Evolutionary conservation across 2,329 filamentous ascomycete species (phyloP), one percentile per base, ranked within the genome.

Genomic region (Berkeleyomyces rouxiae): DNA sequence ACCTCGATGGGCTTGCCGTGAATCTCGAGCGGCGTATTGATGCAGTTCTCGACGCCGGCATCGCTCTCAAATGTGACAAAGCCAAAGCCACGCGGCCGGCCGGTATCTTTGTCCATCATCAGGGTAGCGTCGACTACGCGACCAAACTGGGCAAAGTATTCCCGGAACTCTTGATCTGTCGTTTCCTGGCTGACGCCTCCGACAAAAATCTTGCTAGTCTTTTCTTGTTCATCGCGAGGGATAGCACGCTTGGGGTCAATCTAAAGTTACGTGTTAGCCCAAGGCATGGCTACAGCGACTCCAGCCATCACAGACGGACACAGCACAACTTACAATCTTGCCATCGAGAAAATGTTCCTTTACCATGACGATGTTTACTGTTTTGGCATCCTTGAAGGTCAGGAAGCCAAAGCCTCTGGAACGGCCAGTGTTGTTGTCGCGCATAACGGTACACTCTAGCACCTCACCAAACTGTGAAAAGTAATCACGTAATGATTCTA

Each of bases 91-190:
- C 93, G 82, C 2, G 93, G 93, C 47, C 93, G 84, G n/a, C 93
- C 93, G 0, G 93, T 99, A 73, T 99, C 93, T 75, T 99, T 99
- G 73, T 99, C 93, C 85, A 99, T 99, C 93, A 99, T 99, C 2
- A 99, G 83, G 0, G 93, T 99, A 1, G 93, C 93, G 74, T 99
- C 93, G 46, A 99, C 86, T 23, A 99, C 93, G 65, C 92, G 86
- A 37, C 93, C 93, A 69, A 97, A 99, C 70, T 96, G 89, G 70
- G 88, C 90, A 76, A 99, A 99, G 75, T 96, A 99, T 65, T 93
- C 86, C 71, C 90, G 90, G 73, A 99, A 99, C 71, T 97, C 90
- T 66, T 91, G 86, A 70, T 99, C 93, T 0, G 90, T 96, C 0
- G 92, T 93, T 70, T 99, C 93, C 75, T 97, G 93, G 73, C 89